Base-by-base conservation (phyloP, 768 basidiomycete species). In the Boletus reticuloceps region DNA sequence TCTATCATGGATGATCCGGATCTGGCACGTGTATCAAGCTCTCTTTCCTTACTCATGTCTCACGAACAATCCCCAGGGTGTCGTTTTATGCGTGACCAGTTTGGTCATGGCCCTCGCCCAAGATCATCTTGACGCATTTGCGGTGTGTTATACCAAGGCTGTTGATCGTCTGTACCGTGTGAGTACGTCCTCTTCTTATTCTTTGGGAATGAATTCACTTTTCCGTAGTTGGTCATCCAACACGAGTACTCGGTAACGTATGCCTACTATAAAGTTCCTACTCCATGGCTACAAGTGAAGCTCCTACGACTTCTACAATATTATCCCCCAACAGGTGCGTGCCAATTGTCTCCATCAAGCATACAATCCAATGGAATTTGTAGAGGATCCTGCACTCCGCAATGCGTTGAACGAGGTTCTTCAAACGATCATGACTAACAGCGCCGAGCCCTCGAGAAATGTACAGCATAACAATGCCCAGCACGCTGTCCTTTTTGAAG, bases 381-480 rank as follows among this genome's bases (percentile, higher is more conserved):
- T 64, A 96, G 94, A 94, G 69, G 95, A 98, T 68, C 81, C 86
- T 0, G 85, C 91, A 7, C 77, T 96, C 57, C 82, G 85, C 22
- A 79, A 81, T 22, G 84, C 88, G 32, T 74, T 99, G 43, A 84
- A 91, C 58, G 80, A 89, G 58, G 89, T 97, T 11, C 76, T 99
- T 51, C 88, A 93, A 64, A 88, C 88, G 8, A 86, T 94, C 67
- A 93, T 98, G 83, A 89, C 88, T 63, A 94, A 88, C 64, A 85
- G 89, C 64, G 88, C 92, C 10, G 95, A 97, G 65, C 89, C 89
- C 10, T 88, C 93, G 12, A 81, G 91, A 60, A 98, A 98, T 62
- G 91, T 98, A 13, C 97, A 99, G 68, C 97, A 99, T 67, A 98
- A 96, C 71, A 99, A 99, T 64, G 97, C 96, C 11, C 96, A 97